Base-by-base conservation (phyloP, 768 basidiomycete species). In the Suillus plorans region DNA sequence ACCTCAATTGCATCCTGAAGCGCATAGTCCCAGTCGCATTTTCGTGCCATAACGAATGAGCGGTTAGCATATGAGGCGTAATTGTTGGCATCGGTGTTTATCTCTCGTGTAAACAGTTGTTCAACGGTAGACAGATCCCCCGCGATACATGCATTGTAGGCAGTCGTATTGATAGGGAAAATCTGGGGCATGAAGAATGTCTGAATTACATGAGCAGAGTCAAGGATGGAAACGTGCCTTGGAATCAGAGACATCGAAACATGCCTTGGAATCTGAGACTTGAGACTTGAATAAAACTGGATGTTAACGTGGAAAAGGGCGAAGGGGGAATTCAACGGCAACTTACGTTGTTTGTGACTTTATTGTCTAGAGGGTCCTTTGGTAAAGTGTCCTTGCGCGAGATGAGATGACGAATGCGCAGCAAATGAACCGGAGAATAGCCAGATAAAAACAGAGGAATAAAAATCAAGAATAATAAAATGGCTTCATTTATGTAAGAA, bases 121-220 rank as follows among this genome's bases (percentile, higher is more conserved):
- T 49, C 47, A 7, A 22, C 22, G 13, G 22, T 49, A 22, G 22
- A 14, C 47, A 49, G 22, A 25, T 49, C 47, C 3, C 47, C 47
- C 12, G 47, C 3, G 1, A 49, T 49, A 22, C 47, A 49, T 49
- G 47, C 47, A 7, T 49, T 13, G 1, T 7, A 1, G 47, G 47
- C 13, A 1, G 22, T 49, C 47, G 6, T 0, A 1, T 22, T 14
- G 12, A 49, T 22, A 0, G 12, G 6, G 12, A 49, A 1, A 0
- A 49, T 22, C 47, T 49, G n/a, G 0, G 13, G 13, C 2, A 49
- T 49, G 22, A 49, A 49, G n/a, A 0, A 22, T 13, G 47, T 12
- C 6, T 13, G 13, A 49, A 49, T 49, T 49, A 0, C 12, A 5
- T 49, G 6, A 22, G 2, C 4, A 22, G 7, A 50, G 25, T 25